Evolutionary conservation across 352 stramenopile genomes (phyloP), one percentile per base, ranked within the genome.

Genomic region (Lagenidium giganteum): DNA sequence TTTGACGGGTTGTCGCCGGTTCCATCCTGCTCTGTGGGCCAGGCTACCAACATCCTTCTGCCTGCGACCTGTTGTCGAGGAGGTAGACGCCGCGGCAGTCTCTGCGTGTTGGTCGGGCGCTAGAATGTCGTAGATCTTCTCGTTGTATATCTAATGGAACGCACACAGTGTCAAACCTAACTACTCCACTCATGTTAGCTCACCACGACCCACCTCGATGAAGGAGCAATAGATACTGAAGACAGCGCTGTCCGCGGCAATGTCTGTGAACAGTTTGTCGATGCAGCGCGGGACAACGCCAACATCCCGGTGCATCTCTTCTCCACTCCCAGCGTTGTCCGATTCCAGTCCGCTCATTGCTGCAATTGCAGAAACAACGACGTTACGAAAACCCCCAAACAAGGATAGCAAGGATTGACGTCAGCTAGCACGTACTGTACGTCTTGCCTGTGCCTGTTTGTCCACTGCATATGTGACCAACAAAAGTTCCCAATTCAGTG

Each of bases 61-160:
- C 14, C 8, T 11, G 34, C 3, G 45, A 41, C 11, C n/a, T n/a
- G 14, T 27, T 21, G 29, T 18, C 26, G 40, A 28, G 30, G 27
- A 14, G 21, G 18, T 13, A 22, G 7, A 6, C 16, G 43, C 24
- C 22, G 17, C 35, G 18, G 31, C 18, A 23, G 29, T 20, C 20
- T 22, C 4, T 17, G 26, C 27, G 28, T 23, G 22, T 7, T 40
- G 8, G 8, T 70, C 62, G 12, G 51, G 42, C 2, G 67, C 65
- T 4, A 89, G 50, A 23, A 90, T 69, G 41, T 90, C 74, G 38
- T 79, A 90, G 29, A 90, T 83, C 32, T 74, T 82, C 33, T 90
- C 78, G 40, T 87, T 87, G 64, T 83, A 82, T 24, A 90, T 87
- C 78, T 87, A 23, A 20, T 21, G 17, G 23, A 47, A 6, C 12